Evolutionary conservation across 768 basidiomycete genomes (phyloP), one percentile per base, ranked within the genome.

Genomic region (Tephrocybe sp.): DNA sequence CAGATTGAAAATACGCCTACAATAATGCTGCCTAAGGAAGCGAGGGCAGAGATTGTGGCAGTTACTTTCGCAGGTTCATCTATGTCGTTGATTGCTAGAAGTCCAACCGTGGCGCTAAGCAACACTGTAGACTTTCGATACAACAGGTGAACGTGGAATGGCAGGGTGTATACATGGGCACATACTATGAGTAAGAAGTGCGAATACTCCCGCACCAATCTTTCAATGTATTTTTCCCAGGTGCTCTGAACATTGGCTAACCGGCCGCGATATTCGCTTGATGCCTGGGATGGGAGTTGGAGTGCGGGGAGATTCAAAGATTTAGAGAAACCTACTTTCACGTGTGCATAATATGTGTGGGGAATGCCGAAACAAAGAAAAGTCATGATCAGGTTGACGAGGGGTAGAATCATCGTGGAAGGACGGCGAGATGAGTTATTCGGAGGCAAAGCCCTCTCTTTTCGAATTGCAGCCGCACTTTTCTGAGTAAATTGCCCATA

Each of bases 1-100:
- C 80, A 81, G 16, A 80, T 76, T 34, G 74, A 77, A 55, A 80
- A 81, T 1, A 79, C 77, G 4, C 78, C 80, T 11, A 75, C 69
- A 12, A 78, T 76, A 47, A 80, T 76, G 53, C 78, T 80, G 4
- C 77, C 76, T n/a, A 81, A 64, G 15, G 79, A 77, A 19, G 72
- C 66, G 33, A 80, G 69, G 11, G 75, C 67, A 4, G 79, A 78
- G 4, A 76, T 60, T 19, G 72, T 71, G 3, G 76, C 71, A 4
- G 71, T 67, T 19, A 72, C 58, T 47, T 64, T 60, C 12, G 64
- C 62, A n/a, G 59, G 53, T 49, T 66, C 62, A 24, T 67, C 63
- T 15, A 80, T 62, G 45, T 72, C 63, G 4, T 71, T 67, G n/a
- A 77, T 65, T 2, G 76, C 67, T 27, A 81, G 57, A 31, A 80